Evolutionary conservation across 1,284 basidiomycete species (phyloP).

Genomic region (Malassezia dermatis): DNA sequence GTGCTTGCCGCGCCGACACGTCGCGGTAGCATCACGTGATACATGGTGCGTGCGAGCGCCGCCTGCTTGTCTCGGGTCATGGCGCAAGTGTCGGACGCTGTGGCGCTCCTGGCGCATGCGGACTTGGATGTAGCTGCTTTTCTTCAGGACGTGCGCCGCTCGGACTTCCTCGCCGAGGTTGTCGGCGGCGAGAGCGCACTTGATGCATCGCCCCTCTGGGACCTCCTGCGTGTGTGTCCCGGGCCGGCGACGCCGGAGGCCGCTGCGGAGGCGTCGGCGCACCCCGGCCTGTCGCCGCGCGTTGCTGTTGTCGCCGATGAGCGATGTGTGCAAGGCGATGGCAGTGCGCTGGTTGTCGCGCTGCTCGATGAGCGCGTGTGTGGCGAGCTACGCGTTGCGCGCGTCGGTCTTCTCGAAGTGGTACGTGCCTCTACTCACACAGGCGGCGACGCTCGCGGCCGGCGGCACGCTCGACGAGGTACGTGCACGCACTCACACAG

Average conservation of each 20-base stretch:
- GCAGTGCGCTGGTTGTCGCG: constrained; percentile 1
- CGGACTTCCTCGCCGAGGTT: constrained; percentile 32
- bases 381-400: constrained; percentile 2
- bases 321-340: neutral
- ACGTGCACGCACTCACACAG: neutral
- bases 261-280: neutral
- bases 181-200: constrained; percentile 28
- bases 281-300: neutral
- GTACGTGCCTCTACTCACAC: constrained; percentile 3
- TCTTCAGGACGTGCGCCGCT: constrained; percentile 24
- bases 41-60: neutral
- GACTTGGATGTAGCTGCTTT: constrained; percentile 13
- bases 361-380: neutral
- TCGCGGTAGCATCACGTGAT: neutral
- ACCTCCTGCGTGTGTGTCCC: constrained; percentile 16
- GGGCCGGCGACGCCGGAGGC: neutral
- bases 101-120: constrained; percentile 4
- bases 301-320: constrained; percentile 3
- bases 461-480: neutral
- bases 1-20: neutral
- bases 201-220: constrained; percentile 26
- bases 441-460: constrained; percentile 5
- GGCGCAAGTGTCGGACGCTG: neutral
- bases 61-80: neutral
- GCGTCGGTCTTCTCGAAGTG: constrained; percentile 7